A percentile compares a stretch with the other conserved stretches of the same genome.
Conservation (phyloP, 805 yeast genomes). For the Nakazawaea holstii region DNA sequence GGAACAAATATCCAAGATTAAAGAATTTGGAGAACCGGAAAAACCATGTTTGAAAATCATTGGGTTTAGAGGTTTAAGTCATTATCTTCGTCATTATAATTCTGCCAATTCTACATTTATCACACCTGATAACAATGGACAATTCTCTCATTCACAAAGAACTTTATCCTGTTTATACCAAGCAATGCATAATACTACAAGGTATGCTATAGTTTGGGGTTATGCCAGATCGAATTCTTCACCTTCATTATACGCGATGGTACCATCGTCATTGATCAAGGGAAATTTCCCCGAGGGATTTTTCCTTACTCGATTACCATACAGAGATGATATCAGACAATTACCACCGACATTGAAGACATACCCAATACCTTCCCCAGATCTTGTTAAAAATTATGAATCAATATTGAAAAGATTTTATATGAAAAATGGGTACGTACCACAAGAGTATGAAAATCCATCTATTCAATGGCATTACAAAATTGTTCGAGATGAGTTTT, state of each 20-base stretch:
- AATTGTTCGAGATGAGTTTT: conserved; percentile 55
- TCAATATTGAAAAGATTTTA: conserved; percentile 31
- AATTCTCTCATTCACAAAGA: conserved; percentile 54
- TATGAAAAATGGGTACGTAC: conserved; percentile 45
- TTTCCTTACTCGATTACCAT: conserved; percentile 64
- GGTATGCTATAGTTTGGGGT: conserved; percentile 73
- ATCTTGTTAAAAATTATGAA: conserved; percentile 13
- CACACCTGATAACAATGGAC: conserved; percentile 56
- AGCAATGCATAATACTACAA: conserved; percentile 43
- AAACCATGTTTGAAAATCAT: conserved; percentile 54
- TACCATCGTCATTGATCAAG: conserved; percentile 39
- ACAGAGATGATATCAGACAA: conserved; percentile 66
- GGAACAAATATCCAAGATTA: conserved; percentile 29
- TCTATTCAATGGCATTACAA: conserved; percentile 61
- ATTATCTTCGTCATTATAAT: conserved; percentile 46
- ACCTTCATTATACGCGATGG: conserved; percentile 55
- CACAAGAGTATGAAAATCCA: conserved; percentile 60
- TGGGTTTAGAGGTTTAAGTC: conserved; percentile 53
- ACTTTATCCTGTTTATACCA: conserved; percentile 67
- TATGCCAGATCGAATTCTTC: conserved; percentile 44
- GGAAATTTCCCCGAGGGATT: conserved; percentile 62
- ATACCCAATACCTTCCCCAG: conserved; percentile 8
- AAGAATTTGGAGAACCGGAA: conserved; percentile 27
- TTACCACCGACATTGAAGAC: conserved; percentile 40
- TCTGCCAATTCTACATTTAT: conserved; percentile 54